Evolutionary conservation across 2,329 filamentous ascomycete species (phyloP), one percentile per base, ranked within the genome.

Genomic region (Paraphaeosphaeria minitans): DNA sequence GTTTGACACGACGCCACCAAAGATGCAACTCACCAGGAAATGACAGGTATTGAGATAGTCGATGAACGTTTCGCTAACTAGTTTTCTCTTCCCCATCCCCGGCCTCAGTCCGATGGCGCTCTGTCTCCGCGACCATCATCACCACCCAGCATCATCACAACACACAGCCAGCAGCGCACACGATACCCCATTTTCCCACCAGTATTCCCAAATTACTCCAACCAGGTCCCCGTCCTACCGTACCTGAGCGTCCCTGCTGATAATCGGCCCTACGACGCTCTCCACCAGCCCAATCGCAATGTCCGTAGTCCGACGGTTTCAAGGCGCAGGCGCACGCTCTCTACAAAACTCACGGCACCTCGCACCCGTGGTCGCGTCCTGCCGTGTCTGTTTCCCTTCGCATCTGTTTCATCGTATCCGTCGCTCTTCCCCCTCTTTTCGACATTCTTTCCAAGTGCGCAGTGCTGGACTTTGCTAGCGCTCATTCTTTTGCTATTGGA

Each of bases 241-340:
- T 22, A 27, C 19, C 41, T 33, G 31, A 53, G 21, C 4, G 5
- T 27, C 16, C 37, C 50, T 37, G 47, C 31, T 39, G 19, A 31
- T 50, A 27, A 31, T 53, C 50, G 14, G 39, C 39, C 37, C 50
- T 43, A 24, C 33, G 9, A 10, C 19, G 19, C 19, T 43, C 33
- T 27, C 10, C 48, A 24, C 13, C 33, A 10, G 33, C 33, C 41
- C 27, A 53, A 42, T 21, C 39, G 37, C 50, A 53, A 53, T 53
- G 51, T 53, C 51, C 51, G 51, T 53, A 53, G 51, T 53, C 51
- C 51, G 51, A 53, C 24, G 8, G 51, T 53, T 53, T 45, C 51
- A 46, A 53, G 51, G 51, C 51, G 29, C n/a, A 53, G 51, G 39
- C 39, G 29, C 39, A 45, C 27, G 22, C 51, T n/a, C 51, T 45